A percentile compares a stretch with the other conserved stretches of the same genome.
Conservation (phyloP, 2,329 filamentous ascomycete species). For the Huntiella omanensis region DNA sequence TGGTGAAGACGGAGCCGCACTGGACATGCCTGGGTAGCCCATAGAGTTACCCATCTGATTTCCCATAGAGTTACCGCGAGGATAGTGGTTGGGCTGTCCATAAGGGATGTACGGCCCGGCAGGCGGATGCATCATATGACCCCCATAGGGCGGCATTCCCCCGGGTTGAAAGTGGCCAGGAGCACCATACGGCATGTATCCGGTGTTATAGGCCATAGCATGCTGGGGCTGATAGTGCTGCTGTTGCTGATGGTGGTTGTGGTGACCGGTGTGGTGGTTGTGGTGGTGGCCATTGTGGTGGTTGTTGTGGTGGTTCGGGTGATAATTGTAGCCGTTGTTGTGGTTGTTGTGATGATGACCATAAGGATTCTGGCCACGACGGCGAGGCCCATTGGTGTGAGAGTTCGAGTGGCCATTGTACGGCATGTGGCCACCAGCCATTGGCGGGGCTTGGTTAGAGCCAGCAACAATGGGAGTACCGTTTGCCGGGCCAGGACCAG, state of each 20-base stretch:
- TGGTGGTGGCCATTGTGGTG: constrained; percentile 18
- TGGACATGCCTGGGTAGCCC: neutral
- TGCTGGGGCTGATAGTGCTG: constrained; percentile 20
- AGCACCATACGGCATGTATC: constrained; percentile 30
- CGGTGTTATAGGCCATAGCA: constrained; percentile 13
- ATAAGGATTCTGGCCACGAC: constrained; percentile 20
- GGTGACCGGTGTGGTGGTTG: constrained; percentile 14
- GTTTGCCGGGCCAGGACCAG: constrained; percentile 13
- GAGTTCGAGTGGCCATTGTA: constrained; percentile 12
- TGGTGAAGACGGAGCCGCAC: constrained; percentile 18
- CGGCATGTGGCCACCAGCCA: neutral
- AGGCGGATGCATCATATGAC: constrained; percentile 34
- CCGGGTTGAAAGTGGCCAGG: neutral
- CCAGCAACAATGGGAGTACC: constrained; percentile 6
- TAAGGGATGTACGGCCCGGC: constrained; percentile 27
- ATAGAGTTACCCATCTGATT: neutral
- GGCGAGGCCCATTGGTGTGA: constrained; percentile 14
- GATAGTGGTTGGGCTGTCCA: neutral
- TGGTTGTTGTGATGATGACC: constrained; percentile 15
- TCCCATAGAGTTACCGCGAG: neutral
- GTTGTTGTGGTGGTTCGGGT: constrained; percentile 2
- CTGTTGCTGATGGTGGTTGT: constrained; percentile 11
- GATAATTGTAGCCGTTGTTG: constrained; percentile 20
- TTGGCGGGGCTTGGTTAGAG: neutral
- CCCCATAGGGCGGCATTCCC: constrained; percentile 20